phyloP scores from a whole-genome alignment of 345 rosid species.

The Eucalyptus grandis region DNA sequence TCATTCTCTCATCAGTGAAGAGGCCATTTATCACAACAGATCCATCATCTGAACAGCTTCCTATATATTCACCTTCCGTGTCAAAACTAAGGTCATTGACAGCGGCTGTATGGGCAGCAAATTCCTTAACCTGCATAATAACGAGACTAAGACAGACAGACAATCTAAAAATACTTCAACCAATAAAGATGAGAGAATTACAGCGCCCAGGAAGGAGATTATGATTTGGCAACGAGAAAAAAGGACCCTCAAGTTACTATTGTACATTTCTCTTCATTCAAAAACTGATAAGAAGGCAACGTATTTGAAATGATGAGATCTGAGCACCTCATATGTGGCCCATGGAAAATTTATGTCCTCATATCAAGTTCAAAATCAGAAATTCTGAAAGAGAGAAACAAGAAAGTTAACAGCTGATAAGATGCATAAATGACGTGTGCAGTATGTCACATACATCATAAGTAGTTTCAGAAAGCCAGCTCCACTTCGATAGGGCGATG shows the following conservation, averaged over 20 bases:
- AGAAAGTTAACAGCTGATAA: background rate
- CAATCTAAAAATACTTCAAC: background rate
- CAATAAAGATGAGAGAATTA: background rate
- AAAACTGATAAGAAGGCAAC: background rate
- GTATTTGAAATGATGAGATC: background rate
- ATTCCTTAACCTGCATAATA: constrained; percentile 65
- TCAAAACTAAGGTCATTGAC: constrained; percentile 97
- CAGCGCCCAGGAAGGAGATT: background rate
- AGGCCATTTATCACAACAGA: constrained; percentile 86
- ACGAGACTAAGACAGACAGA: background rate
- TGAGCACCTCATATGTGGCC: background rate
- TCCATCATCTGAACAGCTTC: constrained; percentile 99
- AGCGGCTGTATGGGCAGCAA: constrained; percentile 61
- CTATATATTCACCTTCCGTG: constrained; percentile 82
- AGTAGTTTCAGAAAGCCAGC: background rate
- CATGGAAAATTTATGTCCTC: background rate
- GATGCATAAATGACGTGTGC: background rate
- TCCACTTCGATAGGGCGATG: background rate
- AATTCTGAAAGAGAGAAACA: background rate
- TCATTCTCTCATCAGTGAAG: constrained; percentile 91
- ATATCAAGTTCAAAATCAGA: background rate
- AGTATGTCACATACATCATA: background rate
- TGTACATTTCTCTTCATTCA: background rate
- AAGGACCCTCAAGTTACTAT: background rate
- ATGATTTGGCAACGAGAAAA: background rate